Conservation (phyloP, 352 stramenopile species). For the Phytophthora capsici region DNA sequence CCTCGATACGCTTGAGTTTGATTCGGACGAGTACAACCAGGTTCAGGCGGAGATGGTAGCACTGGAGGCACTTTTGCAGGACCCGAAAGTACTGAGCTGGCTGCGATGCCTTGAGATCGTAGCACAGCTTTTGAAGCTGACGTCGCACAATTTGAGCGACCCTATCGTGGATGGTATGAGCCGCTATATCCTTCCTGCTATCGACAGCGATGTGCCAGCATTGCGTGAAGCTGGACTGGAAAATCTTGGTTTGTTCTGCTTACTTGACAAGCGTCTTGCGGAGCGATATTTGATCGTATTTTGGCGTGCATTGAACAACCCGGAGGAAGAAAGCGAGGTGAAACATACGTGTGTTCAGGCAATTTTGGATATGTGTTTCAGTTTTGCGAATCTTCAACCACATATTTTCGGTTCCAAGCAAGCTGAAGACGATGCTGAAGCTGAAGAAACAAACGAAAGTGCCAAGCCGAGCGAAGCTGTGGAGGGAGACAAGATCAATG, state of each 20-base stretch:
- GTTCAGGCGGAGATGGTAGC: constrained; percentile 72
- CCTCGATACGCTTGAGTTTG: constrained; percentile 61
- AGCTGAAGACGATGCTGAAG: constrained; percentile 15
- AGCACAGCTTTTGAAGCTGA: constrained; percentile 75
- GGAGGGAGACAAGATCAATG: constrained; percentile 7
- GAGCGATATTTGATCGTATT: constrained; percentile 79
- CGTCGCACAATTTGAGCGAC: constrained; percentile 69
- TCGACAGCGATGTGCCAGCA: constrained; percentile 78
- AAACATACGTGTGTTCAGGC: constrained; percentile 80
- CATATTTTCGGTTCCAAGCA: constrained; percentile 47
- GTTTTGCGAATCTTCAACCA: constrained; percentile 62
- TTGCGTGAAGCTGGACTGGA: constrained; percentile 77
- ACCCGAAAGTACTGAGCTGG: constrained; percentile 72
- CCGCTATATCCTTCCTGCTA: constrained; percentile 77
- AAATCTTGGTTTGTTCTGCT: constrained; percentile 71
- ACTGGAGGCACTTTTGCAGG: constrained; percentile 71
- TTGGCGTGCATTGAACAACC: constrained; percentile 79
- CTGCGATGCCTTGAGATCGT: constrained; percentile 80
- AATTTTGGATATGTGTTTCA: constrained; percentile 75
- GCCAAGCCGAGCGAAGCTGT: constrained; percentile 11
- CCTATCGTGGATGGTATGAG: constrained; percentile 70
- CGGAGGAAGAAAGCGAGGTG: constrained; percentile 78
- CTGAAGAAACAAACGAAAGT: constrained; percentile 2
- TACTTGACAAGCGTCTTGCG: constrained; percentile 75
- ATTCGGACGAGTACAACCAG: constrained; percentile 65